A percentile compares a stretch with the other conserved stretches of the same genome.
Evolutionary conservation across 2,329 filamentous ascomycete genomes (phyloP).

Genomic region (Exophiala xenobiotica): DNA sequence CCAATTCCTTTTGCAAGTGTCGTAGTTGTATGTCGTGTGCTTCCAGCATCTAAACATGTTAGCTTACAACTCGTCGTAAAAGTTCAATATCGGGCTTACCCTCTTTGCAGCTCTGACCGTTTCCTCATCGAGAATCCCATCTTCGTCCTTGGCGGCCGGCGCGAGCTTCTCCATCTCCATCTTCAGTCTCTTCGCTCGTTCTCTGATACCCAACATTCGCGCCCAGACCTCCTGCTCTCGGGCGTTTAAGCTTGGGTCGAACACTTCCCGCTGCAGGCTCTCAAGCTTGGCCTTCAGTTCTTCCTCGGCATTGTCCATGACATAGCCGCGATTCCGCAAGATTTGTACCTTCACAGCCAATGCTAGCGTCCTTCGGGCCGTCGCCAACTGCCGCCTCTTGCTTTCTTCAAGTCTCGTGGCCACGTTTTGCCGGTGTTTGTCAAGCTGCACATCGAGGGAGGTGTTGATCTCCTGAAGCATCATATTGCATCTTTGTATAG

Average conservation of each 20-base stretch:
- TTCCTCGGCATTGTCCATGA: constrained; percentile 64
- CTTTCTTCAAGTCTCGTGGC: constrained; percentile 59
- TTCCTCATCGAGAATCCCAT: constrained; percentile 55
- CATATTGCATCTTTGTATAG: constrained; percentile 57
- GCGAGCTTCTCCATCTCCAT: constrained; percentile 55
- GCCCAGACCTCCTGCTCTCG: constrained; percentile 67
- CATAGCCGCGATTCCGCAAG: constrained; percentile 62
- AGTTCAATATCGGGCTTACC: constrained; percentile 44
- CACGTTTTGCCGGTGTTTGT: constrained; percentile 60
- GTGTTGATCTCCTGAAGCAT: constrained; percentile 66
- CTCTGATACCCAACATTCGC: constrained; percentile 61
- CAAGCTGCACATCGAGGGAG: constrained; percentile 57
- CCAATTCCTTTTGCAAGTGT: constrained; percentile 62
- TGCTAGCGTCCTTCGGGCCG: constrained; percentile 60
- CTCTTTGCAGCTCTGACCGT: constrained; percentile 61
- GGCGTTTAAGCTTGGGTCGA: constrained; percentile 60
- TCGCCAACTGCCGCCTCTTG: constrained; percentile 58
- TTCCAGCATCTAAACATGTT: constrained; percentile 45
- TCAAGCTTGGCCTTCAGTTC: constrained; percentile 61
- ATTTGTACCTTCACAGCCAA: constrained; percentile 65
- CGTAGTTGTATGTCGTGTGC: constrained; percentile 52
- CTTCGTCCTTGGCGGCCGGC: constrained; percentile 43
- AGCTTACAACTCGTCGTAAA: constrained; percentile 34
- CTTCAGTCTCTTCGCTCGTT: constrained; percentile 59
- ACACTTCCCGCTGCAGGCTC: constrained; percentile 58